Percentiles rank a stretch among this genome's conserved stretches.
Conservation (phyloP, 106 monocot genomes). For the Alisma plantagoaquatica region DNA sequence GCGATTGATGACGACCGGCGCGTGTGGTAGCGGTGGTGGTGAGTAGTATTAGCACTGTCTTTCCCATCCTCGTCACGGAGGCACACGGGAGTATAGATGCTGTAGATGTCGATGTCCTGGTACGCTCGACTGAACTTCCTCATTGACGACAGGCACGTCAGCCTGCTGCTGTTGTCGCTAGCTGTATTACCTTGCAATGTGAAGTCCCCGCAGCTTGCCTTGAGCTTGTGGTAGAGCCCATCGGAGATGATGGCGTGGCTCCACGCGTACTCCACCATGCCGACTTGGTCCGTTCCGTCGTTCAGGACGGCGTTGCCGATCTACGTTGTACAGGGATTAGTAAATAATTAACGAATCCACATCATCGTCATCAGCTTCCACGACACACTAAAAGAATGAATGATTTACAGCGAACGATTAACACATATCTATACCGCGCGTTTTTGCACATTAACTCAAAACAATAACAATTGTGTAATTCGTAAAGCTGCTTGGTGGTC, state of each 20-base stretch:
- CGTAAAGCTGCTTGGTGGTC: no score
- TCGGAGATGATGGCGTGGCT: slow-evolving; percentile 95
- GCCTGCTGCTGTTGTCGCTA: no score
- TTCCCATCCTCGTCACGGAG: slow-evolving; percentile 37
- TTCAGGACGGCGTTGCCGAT: slow-evolving; percentile 95
- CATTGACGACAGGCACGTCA: slow-evolving; percentile 46
- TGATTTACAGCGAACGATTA: no score
- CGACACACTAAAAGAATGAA: no score
- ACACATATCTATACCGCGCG: no score
- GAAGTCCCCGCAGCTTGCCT: slow-evolving; percentile 46
- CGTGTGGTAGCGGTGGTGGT: slow-evolving; percentile 5
- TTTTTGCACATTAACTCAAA: no score
- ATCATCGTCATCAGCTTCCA: no score
- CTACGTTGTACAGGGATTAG: no score
- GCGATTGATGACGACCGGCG: no score
- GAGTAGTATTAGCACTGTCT: neutral
- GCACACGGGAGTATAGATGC: slow-evolving; percentile 85
- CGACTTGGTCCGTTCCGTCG: slow-evolving; percentile 67
- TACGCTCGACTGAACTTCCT: slow-evolving; percentile 44
- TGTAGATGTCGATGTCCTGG: slow-evolving; percentile 80
- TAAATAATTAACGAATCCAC: no score
- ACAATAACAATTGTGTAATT: no score
- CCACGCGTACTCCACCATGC: slow-evolving; percentile 96
- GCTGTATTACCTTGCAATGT: slow-evolving; percentile 10
- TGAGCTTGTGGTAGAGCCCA: slow-evolving; percentile 45